Percentiles rank a stretch among this genome's conserved stretches.
These are phyloP conservation scores for Gentiana macrophylla DNA, from an alignment of 257 asterid species.

Conservation along the genomic window DNA sequence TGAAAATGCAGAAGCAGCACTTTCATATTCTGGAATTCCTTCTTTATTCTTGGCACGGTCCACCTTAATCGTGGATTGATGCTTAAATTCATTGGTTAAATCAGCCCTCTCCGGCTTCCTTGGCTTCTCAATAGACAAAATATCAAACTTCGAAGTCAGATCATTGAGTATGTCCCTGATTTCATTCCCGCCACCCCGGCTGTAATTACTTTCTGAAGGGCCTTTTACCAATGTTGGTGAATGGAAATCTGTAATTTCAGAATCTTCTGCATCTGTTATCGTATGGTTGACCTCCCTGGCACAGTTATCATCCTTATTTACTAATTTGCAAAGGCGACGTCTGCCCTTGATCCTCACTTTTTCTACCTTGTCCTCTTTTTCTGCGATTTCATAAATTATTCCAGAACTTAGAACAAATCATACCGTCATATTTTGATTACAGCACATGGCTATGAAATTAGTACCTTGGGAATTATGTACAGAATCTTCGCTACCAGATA, in stretches of 20 bases:
- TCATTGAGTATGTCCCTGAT: constrained; percentile 75
- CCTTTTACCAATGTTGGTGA: constrained; percentile 37
- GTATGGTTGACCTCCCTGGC: constrained; percentile 13
- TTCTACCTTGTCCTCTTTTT: constrained; percentile 30
- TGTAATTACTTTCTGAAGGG: constrained; percentile 20
- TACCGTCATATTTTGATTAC: neutral
- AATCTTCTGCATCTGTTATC: constrained; percentile 17
- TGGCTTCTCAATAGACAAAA: constrained; percentile 68
- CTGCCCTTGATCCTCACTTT: constrained; percentile 75
- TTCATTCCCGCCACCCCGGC: constrained; percentile 29
- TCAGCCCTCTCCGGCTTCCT: constrained; percentile 33
- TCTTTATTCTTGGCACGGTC: constrained; percentile 22
- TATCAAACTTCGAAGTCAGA: constrained; percentile 64
- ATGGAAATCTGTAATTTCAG: constrained; percentile 40
- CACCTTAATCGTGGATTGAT: constrained; percentile 17
- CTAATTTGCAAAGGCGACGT: constrained; percentile 73
- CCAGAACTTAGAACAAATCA: neutral
- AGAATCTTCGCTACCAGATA: neutral
- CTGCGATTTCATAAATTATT: constrained; percentile 18
- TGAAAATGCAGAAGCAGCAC: constrained; percentile 37
- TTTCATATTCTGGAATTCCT: constrained; percentile 25
- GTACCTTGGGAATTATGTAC: neutral
- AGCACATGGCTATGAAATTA: neutral
- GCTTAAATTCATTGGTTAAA: constrained; percentile 17
- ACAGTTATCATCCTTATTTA: constrained; percentile 18